Evolutionary conservation across 1,139 yeast species (phyloP).

Genomic region (Suhomyces choctaworum): DNA sequence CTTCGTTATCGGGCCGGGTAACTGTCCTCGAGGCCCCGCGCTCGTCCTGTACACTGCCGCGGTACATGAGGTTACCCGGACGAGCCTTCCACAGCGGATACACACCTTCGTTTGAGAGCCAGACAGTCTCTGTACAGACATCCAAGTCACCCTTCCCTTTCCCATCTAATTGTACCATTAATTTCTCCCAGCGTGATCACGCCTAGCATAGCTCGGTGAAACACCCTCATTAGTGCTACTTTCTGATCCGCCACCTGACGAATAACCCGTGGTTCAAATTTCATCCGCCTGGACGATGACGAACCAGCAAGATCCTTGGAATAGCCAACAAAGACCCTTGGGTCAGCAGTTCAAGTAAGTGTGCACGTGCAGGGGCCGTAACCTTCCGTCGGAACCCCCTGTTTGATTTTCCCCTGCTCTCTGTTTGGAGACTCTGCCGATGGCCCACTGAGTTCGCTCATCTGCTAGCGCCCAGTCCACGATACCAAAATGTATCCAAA

Average conservation of each 20-base stretch:
- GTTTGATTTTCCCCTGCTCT: too few species aligned
- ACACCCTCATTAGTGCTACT: background rate
- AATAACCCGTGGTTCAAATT: background rate
- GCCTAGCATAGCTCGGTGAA: background rate
- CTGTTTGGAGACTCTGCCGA: too few species aligned
- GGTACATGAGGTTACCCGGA: slow-evolving; percentile 12
- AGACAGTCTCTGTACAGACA: background rate
- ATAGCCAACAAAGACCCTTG: slow-evolving; percentile 45
- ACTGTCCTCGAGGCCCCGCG: slow-evolving; percentile 5
- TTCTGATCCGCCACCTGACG: background rate
- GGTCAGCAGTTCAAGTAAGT: slow-evolving; percentile 52
- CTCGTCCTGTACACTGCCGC: slow-evolving; percentile 3
- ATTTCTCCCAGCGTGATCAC: background rate
- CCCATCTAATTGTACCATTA: slow-evolving; percentile 7
- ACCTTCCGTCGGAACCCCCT: too few species aligned
- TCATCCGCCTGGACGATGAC: slow-evolving; percentile 28
- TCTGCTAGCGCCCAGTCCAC: too few species aligned
- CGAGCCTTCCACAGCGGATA: slow-evolving; percentile 9
- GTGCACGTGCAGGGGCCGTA: slow-evolving; percentile 1
- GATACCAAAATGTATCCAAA: too few species aligned
- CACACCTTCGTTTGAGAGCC: slow-evolving; percentile 1
- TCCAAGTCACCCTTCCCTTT: background rate
- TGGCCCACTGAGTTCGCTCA: too few species aligned
- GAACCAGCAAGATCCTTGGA: slow-evolving; percentile 49
- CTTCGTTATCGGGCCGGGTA: slow-evolving; percentile 8